Base-by-base conservation (phyloP, 305 asterid species). In the Caryopteris hybrid region DNA sequence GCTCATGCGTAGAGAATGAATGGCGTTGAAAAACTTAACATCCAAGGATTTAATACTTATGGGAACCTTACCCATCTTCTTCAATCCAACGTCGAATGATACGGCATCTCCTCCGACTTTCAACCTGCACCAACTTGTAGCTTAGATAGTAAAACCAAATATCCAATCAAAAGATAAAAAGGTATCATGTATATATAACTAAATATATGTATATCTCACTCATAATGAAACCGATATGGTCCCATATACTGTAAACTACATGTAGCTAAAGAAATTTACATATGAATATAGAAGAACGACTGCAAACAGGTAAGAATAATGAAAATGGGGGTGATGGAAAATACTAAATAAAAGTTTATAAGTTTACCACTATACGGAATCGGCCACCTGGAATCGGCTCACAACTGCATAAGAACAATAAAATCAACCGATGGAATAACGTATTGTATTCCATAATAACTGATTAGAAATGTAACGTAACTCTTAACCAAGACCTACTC, bases 321-420 rank as follows among this genome's bases (percentile, higher is more conserved):
- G 39, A 50, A 68, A 51, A 61, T 45, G 41, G 9, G 60, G 4
- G 58, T 11, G 13, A 18, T 20, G 29, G 3, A 13, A 25, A 8
- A 25, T 41, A 29, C 33, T 17, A 3, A 34, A 21, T 36, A 11
- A 55, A 55, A 29, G 68, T 6, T 13, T 18, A 39, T 1, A 20
- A 6, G 33, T 51, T 60, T 78, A 92, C 98, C 98, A 89, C 96
- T 23, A 92, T 78, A 78, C 83, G 84, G 84, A 92, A 92, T 57
- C 98, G 91, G 9, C 98, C 98, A 77, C 89, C 98, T 54, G 96
- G 94, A 77, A 92, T 96, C 72, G 96, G 98, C 74, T 92, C 96
- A 72, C 96, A 92, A 59, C 98, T 92, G 83, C 91, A 83, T 65
- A 74, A 77, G 51, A 60, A 70, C 69, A 68, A 68, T 60, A 59